phyloP scores from a whole-genome alignment of 1,139 yeast genomes.

The Arxiozyma bovina region DNA sequence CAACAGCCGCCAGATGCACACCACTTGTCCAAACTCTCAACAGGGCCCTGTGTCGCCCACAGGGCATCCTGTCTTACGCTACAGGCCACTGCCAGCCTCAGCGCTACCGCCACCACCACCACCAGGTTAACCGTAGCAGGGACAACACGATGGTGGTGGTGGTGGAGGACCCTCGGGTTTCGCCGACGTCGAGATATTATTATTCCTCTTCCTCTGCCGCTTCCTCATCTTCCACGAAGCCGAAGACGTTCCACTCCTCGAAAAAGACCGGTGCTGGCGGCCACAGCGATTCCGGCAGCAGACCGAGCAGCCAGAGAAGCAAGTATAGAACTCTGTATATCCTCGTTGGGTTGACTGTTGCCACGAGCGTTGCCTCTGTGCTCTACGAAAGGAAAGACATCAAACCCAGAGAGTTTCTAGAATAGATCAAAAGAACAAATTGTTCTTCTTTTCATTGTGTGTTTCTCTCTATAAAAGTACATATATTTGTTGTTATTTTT shows the following conservation, averaged over 20 bases:
- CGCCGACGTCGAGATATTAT: neutral
- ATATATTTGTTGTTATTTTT: too few species aligned
- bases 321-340: neutral
- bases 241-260: neutral
- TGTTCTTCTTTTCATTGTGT: too few species aligned
- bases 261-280: neutral
- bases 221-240: neutral
- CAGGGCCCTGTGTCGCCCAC: too few species aligned
- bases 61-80: too few species aligned
- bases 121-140: too few species aligned
- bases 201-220: neutral
- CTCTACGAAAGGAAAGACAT: neutral
- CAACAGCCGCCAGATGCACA: too few species aligned
- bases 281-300: too few species aligned
- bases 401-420: slow-evolving; percentile 42
- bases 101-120: too few species aligned
- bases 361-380: slow-evolving; percentile 1
- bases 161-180: neutral
- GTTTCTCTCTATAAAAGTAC: slow-evolving; percentile 12
- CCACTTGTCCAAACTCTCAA: too few species aligned
- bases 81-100: too few species aligned
- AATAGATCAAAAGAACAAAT: too few species aligned
- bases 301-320: neutral
- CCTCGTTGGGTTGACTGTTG: neutral
- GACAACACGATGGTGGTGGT: too few species aligned